Percentiles rank a stretch among this genome's conserved stretches.
Evolutionary conservation across 441 rosid genomes (phyloP).

Genomic region (Arabidopsis lyrata): DNA sequence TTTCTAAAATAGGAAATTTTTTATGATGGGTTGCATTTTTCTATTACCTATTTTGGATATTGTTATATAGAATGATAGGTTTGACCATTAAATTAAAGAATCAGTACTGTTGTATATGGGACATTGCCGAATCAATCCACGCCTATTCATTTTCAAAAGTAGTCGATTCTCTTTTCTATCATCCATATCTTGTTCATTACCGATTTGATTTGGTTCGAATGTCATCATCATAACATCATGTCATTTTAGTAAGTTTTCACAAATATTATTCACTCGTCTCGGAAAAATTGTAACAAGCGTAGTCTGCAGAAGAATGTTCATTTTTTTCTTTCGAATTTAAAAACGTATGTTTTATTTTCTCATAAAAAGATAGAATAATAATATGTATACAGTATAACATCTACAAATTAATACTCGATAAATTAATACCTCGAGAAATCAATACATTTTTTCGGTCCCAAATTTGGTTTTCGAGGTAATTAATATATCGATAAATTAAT

Average conservation of each 20-base stretch:
- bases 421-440: no score
- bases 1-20: conserved; percentile 25
- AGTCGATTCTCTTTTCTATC: conserved; percentile 20
- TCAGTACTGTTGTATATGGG: not conserved
- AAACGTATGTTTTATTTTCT: no score
- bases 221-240: conserved; percentile 1
- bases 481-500: no score
- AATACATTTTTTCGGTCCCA: no score
- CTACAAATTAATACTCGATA: no score
- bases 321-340: no score
- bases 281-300: no score
- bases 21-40: not conserved
- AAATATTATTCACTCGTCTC: not conserved
- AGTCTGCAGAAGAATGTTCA: no score
- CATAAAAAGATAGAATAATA: no score
- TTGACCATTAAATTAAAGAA: conserved; percentile 38
- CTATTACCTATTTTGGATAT: conserved; percentile 19
- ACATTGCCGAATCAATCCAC: not conserved
- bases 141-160: conserved; percentile 18
- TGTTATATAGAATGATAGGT: conserved; percentile 1
- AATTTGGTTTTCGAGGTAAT: no score
- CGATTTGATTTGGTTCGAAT: conserved; percentile 27
- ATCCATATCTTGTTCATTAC: conserved; percentile 22
- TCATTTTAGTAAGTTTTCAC: conserved; percentile 5
- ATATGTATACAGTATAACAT: no score